Evolutionary conservation across 2,329 filamentous ascomycete species (phyloP).

Genomic region (Xylariaceae sp.): DNA sequence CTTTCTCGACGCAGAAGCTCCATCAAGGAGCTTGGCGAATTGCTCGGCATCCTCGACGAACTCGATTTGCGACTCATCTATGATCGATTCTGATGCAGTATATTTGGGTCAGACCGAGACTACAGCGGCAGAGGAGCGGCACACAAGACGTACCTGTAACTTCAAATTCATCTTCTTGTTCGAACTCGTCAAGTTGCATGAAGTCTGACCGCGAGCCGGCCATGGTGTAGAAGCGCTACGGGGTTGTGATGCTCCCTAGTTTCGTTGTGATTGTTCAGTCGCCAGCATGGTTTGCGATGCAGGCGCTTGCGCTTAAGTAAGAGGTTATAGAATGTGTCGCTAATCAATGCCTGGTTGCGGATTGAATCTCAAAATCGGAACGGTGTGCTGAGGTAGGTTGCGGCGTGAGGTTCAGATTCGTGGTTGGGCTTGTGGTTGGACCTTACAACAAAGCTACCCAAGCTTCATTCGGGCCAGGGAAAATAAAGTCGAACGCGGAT

Average conservation of each 20-base stretch:
- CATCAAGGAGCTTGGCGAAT: constrained; percentile 79
- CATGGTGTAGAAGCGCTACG: constrained; percentile 11
- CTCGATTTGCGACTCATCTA: constrained; percentile 1
- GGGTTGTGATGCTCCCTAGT: constrained; percentile 10
- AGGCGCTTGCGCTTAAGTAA: constrained; percentile 7
- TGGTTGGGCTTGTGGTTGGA: no score
- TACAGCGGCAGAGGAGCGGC: background rate
- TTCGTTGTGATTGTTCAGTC: constrained; percentile 16
- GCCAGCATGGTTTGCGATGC: constrained; percentile 22
- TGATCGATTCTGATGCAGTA: background rate
- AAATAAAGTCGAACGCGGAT: no score
- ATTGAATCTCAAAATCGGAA: no score
- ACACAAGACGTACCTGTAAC: constrained; percentile 15
- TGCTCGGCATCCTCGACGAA: constrained; percentile 69
- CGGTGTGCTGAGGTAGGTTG: no score
- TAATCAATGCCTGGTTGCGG: no score
- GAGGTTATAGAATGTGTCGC: no score
- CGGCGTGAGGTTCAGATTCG: no score
- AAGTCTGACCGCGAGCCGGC: constrained; percentile 11
- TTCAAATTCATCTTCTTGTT: constrained; percentile 10
- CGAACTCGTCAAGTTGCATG: constrained; percentile 12
- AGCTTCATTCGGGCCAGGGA: no score
- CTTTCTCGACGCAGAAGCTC: constrained; percentile 55
- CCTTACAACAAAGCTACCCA: no score
- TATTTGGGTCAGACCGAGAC: background rate